Evolutionary conservation across 345 rosid genomes (phyloP), one percentile per base, ranked within the genome.

Genomic region (Melastoma malabathricum): DNA sequence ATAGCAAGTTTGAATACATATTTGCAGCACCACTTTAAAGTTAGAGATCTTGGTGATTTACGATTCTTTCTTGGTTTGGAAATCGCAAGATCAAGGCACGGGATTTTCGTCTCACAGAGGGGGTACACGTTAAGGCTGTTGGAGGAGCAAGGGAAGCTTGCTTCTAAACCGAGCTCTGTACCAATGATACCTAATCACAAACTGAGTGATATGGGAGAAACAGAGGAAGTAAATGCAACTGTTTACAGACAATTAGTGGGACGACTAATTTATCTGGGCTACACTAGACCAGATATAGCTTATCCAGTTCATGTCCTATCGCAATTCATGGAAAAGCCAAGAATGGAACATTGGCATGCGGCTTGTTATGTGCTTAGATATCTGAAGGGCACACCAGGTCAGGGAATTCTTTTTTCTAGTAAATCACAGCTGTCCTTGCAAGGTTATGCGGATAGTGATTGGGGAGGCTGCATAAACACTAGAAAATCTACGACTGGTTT

Each of bases 21-120:
- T 13, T 0, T 15, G 6, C 0, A 5, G 0, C 1, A 1, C 14
- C n/a, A 5, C 1, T 38, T 52, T 27, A 3, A 29, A 0, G 12
- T 15, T 8, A 38, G 17, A 22, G 55, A 52, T 23, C 5, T 34
- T 14, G 27, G 45, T 7, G 15, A 12, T 7, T 27, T 38, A n/a
- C 16, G 17, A 8, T 18, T 10, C 0, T 47, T 47, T 18, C 50
- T 16, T 1, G 50, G 50, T 16, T 15, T 47, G 13, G 22, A 47
- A 13, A 20, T 47, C 5, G 27, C 44, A 29, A 18, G 38, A 1
- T 13, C 1, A 1, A 9, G 10, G n/a, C 29, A n/a, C 3, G 13
- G n/a, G 27, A 38, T 52, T 13, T 3, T 10, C 10, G 2, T 34
- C 4, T 52, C 14, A 15, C 55, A 38, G 2, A 0, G 0, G 13